A percentile compares a stretch with the other conserved stretches of the same genome.
phyloP scores from a whole-genome alignment of 768 basidiomycete genomes.

The Suillus luteus region DNA sequence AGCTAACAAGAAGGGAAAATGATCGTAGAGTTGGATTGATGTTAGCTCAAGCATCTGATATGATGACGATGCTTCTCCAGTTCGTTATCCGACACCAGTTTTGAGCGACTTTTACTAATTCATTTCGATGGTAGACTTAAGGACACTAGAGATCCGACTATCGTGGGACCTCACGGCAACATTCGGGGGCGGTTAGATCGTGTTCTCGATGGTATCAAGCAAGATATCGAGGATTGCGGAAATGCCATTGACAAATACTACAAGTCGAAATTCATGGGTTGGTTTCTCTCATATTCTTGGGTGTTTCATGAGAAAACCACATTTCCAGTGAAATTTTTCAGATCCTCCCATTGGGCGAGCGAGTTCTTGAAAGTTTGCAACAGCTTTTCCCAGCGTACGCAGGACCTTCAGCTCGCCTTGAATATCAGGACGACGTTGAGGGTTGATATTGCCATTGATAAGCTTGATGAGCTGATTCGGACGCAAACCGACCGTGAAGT shows the following conservation, averaged over 20 bases:
- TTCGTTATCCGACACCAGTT: constrained; percentile 23
- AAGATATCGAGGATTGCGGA: constrained; percentile 45
- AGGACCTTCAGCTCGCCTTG: constrained; percentile 39
- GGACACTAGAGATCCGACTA: constrained; percentile 28
- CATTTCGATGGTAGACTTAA: constrained; percentile 26
- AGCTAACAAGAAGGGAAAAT: constrained; percentile 51
- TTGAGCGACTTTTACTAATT: background rate
- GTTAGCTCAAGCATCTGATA: constrained; percentile 51
- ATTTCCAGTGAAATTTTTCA: constrained; percentile 34
- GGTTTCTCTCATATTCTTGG: constrained; percentile 13
- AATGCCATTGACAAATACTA: constrained; percentile 48
- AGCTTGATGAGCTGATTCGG: background rate
- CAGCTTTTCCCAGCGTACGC: constrained; percentile 37
- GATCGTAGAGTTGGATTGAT: constrained; percentile 49
- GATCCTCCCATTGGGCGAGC: constrained; percentile 38
- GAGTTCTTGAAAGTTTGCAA: constrained; percentile 37
- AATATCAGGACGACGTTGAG: constrained; percentile 39
- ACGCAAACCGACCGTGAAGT: constrained; percentile 28
- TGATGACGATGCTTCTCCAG: constrained; percentile 50
- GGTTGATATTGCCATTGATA: constrained; percentile 33
- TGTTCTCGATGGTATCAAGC: constrained; percentile 35
- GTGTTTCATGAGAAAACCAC: constrained; percentile 6
- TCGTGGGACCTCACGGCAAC: constrained; percentile 31
- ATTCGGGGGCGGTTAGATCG: constrained; percentile 37
- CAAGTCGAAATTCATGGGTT: constrained; percentile 44